A percentile compares a stretch with the other conserved stretches of the same genome.
These are phyloP conservation scores for Akanthomyces muscarius DNA, from an alignment of 2,329 filamentous ascomycete genomes.

Conservation along the genomic window DNA sequence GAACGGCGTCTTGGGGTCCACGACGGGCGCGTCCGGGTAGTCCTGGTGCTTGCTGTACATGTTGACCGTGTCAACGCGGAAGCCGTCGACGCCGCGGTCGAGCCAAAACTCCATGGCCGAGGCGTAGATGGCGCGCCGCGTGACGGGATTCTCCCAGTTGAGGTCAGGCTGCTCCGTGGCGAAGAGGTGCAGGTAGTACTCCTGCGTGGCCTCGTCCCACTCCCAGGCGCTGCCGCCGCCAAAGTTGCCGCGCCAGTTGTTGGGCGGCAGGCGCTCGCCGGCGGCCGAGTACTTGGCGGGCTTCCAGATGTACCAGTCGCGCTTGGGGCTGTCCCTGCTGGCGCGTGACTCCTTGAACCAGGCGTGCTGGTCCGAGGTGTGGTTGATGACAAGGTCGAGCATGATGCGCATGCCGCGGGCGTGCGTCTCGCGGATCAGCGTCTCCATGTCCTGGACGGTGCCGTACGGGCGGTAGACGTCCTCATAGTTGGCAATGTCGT, in stretches of 20 bases:
- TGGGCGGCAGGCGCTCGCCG: constrained; percentile 64
- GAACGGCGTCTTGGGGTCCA: constrained; percentile 40
- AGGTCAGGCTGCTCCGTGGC: constrained; percentile 73
- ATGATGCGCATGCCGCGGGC: constrained; percentile 65
- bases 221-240: constrained; percentile 60
- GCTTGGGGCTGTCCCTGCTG: constrained; percentile 58
- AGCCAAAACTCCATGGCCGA: constrained; percentile 77
- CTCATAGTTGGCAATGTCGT: constrained; percentile 66
- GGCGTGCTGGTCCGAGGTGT: constrained; percentile 66
- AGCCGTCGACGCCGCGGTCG: constrained; percentile 66
- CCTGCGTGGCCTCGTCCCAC: constrained; percentile 66
- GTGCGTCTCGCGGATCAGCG: constrained; percentile 56
- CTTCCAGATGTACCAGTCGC: constrained; percentile 65
- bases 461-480: constrained; percentile 63
- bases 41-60: constrained; percentile 62
- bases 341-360: constrained; percentile 68
- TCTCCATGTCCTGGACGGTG: constrained; percentile 61
- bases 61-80: constrained; percentile 73
- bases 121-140: constrained; percentile 66
- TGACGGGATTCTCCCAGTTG: constrained; percentile 74
- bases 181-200: constrained; percentile 77
- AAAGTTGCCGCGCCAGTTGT: constrained; percentile 68
- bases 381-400: constrained; percentile 73
- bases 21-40: constrained; percentile 55
- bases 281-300: constrained; percentile 49